Evolutionary conservation across 768 basidiomycete species (phyloP).

Genomic region (Trametes sanguinea): DNA sequence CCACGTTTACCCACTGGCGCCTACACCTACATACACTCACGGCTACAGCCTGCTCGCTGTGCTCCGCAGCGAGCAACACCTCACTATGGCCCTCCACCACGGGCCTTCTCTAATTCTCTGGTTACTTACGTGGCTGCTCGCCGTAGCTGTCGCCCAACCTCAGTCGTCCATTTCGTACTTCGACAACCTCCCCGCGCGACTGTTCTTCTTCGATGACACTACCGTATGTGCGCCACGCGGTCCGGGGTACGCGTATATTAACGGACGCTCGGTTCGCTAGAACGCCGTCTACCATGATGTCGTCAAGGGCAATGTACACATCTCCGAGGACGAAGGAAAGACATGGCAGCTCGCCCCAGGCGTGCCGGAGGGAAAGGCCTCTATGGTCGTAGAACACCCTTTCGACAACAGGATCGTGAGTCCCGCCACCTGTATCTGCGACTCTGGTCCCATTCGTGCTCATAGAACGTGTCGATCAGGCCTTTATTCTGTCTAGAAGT

Average conservation of each 20-base stretch:
- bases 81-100: slow-evolving; percentile 28
- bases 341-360: slow-evolving; percentile 53
- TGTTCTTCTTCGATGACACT: slow-evolving; percentile 95
- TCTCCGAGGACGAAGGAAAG: slow-evolving; percentile 90
- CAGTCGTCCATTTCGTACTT: slow-evolving; percentile 55
- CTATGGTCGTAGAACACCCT: slow-evolving; percentile 85
- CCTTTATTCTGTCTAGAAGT: slow-evolving; percentile 80
- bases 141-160: slow-evolving; percentile 39
- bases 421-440: not conserved
- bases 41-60: slow-evolving; percentile 16
- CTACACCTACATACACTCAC: not conserved
- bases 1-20: slow-evolving; percentile 12
- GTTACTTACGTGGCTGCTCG: slow-evolving; percentile 19
- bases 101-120: slow-evolving; percentile 28
- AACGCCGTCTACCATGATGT: slow-evolving; percentile 83
- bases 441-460: not conserved
- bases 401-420: slow-evolving; percentile 74
- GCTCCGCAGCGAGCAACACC: slow-evolving; percentile 26
- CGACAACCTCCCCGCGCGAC: slow-evolving; percentile 66
- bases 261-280: slow-evolving; percentile 35
- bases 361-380: slow-evolving; percentile 57
- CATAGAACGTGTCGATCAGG: slow-evolving; percentile 46
- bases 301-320: slow-evolving; percentile 63
- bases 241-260: slow-evolving; percentile 6
- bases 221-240: slow-evolving; percentile 52